Evolutionary conservation across 768 basidiomycete species (phyloP).

Genomic region (Filobasidium floriforme): DNA sequence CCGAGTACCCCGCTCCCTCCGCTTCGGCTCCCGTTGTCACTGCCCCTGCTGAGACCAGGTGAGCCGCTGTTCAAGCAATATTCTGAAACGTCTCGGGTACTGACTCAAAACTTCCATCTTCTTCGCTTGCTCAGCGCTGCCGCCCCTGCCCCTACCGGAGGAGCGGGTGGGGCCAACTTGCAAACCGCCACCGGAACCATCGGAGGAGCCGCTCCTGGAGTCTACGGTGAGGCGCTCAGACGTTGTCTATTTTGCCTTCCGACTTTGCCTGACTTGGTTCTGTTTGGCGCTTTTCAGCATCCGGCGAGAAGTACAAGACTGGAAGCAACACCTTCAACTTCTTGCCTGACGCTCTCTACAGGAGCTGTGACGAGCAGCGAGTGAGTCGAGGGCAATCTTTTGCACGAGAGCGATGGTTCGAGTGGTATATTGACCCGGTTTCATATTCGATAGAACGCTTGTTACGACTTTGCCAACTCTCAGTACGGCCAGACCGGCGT

Average conservation of each 20-base stretch:
- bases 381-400: no score
- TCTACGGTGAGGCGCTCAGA: not conserved
- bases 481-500: conserved; percentile 6
- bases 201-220: conserved; percentile 5
- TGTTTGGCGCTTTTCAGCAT: no score
- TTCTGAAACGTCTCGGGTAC: no score
- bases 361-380: not conserved
- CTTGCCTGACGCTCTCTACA: not conserved
- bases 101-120: no score
- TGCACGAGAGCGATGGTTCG: no score
- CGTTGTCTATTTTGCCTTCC: not conserved
- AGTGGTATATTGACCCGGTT: no score
- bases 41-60: not conserved
- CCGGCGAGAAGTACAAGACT: not conserved
- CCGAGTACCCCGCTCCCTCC: not conserved
- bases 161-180: conserved; percentile 3
- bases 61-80: no score
- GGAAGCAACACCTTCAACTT: conserved; percentile 4
- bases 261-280: no score
- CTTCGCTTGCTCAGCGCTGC: not conserved
- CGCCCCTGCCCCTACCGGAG: conserved; percentile 1
- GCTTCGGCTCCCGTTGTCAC: not conserved
- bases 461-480: conserved; percentile 7
- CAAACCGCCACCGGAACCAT: not conserved
- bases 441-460: not conserved